These are phyloP conservation scores for Batrachochytrium dendrobatidis DNA, from an alignment of 371 early-diverging fungal genomes.

Conservation along the genomic window DNA sequence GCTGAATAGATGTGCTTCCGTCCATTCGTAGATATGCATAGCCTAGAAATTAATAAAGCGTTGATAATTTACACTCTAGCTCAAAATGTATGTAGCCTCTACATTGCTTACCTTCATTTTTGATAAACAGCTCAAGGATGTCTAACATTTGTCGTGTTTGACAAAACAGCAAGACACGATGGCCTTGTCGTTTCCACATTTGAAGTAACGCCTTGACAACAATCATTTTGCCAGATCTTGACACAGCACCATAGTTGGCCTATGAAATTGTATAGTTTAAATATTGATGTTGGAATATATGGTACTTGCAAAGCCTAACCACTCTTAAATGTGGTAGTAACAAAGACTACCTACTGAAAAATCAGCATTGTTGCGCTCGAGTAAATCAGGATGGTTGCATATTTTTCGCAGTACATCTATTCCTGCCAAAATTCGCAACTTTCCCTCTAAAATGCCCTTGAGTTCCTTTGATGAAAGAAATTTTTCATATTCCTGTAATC, in stretches of 20 bases:
- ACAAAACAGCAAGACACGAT: conserved; percentile 89
- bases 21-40: conserved; percentile 87
- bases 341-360: neutral
- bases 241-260: conserved; percentile 56
- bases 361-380: neutral
- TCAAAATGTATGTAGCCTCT: too few species aligned
- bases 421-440: conserved; percentile 76
- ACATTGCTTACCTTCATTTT: conserved; percentile 25
- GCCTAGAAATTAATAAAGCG: conserved; percentile 13
- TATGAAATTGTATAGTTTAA: conserved; percentile 22
- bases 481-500: conserved; percentile 53
- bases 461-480: conserved; percentile 67
- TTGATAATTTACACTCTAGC: neutral
- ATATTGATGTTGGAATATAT: neutral
- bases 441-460: conserved; percentile 66
- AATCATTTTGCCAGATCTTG: conserved; percentile 77
- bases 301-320: neutral
- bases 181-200: conserved; percentile 78
- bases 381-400: conserved; percentile 93
- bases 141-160: conserved; percentile 96
- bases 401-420: conserved; percentile 95
- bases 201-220: conserved; percentile 77
- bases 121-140: conserved; percentile 73
- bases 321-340: too few species aligned
- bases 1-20: conserved; percentile 83